Evolutionary conservation across 805 yeast species (phyloP).

Genomic region (Ogataea methanolica): DNA sequence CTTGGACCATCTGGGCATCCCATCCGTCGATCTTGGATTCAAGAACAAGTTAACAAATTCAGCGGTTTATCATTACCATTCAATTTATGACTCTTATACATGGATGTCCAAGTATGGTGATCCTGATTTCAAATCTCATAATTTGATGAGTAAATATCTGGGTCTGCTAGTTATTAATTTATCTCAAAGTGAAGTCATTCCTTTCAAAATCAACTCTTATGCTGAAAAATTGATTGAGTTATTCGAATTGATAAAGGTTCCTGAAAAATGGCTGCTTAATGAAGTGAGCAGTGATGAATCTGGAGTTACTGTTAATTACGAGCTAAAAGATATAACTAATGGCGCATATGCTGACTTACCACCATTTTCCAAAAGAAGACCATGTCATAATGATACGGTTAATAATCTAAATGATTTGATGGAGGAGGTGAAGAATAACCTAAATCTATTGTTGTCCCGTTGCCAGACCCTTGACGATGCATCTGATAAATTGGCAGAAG

Average conservation of each 20-base stretch:
- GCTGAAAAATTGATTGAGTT: slow-evolving; percentile 45
- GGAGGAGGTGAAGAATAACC: background rate
- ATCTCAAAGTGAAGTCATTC: slow-evolving; percentile 43
- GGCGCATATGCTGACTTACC: background rate
- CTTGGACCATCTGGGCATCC: slow-evolving; percentile 54
- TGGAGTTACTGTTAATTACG: background rate
- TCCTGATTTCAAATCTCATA: slow-evolving; percentile 57
- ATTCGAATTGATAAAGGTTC: slow-evolving; percentile 35
- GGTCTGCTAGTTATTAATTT: slow-evolving; percentile 47
- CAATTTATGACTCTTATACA: slow-evolving; percentile 65
- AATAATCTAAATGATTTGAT: slow-evolving; percentile 23
- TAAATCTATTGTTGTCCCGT: too few relatives aligned
- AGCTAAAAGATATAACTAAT: background rate
- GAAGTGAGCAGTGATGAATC: background rate
- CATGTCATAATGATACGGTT: slow-evolving; percentile 20
- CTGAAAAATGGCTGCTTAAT: slow-evolving; percentile 21
- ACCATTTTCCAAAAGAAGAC: background rate
- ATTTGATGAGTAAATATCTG: slow-evolving; percentile 47
- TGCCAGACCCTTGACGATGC: too few relatives aligned
- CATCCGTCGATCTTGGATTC: slow-evolving; percentile 60
- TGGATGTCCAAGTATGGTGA: slow-evolving; percentile 69
- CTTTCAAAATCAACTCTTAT: slow-evolving; percentile 42
- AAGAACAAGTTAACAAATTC: slow-evolving; percentile 34
- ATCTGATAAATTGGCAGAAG: too few relatives aligned
- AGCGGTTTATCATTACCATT: slow-evolving; percentile 70